These are phyloP conservation scores for Leccinum obscurum DNA, from an alignment of 768 basidiomycete species.

Conservation along the genomic window DNA sequence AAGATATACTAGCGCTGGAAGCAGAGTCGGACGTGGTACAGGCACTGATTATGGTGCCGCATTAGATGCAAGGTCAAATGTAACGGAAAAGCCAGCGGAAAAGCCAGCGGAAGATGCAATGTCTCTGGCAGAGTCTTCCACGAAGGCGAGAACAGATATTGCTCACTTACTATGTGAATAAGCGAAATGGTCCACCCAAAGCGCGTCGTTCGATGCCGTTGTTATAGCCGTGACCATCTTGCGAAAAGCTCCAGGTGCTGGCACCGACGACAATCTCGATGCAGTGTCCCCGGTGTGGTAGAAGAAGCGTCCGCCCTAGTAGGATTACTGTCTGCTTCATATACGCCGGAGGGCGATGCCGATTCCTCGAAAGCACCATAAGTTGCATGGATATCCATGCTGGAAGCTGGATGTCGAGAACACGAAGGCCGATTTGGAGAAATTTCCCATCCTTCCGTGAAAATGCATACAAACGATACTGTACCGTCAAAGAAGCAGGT, in stretches of 20 bases:
- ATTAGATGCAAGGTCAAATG: no score
- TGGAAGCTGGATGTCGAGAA: conserved; percentile 1
- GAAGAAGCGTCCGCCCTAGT: neutral
- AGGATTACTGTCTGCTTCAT: conserved; percentile 1
- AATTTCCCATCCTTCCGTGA: neutral
- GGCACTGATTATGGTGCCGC: no score
- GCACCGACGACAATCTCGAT: neutral
- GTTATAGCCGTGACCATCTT: neutral
- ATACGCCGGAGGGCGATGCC: neutral
- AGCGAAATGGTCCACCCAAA: neutral
- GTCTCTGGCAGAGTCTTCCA: no score
- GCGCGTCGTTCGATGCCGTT: neutral
- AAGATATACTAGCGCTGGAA: neutral
- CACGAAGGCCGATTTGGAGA: neutral
- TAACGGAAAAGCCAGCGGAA: no score
- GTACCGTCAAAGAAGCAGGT: conserved; percentile 10
- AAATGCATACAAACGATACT: neutral
- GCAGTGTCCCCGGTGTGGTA: neutral
- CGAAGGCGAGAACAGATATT: no score
- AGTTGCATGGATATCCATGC: neutral
- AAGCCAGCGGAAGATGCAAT: no score
- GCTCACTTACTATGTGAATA: neutral
- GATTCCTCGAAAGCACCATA: neutral
- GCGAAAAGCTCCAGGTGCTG: neutral
- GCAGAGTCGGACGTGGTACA: neutral